phyloP scores from a whole-genome alignment of 2,329 filamentous ascomycete species.

The Didymella pinodella region DNA sequence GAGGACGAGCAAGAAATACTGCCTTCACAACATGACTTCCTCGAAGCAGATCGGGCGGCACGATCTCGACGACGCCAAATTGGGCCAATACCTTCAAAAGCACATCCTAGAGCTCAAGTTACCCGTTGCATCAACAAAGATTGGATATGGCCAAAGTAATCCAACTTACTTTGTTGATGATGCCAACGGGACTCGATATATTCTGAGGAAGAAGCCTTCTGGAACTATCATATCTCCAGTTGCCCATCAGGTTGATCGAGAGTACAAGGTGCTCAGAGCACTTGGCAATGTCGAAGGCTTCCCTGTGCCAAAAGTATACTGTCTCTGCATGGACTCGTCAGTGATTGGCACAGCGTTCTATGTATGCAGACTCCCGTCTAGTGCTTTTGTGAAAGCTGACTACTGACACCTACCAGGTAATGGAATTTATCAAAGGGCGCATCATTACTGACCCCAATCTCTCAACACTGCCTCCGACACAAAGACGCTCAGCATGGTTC shows the following conservation, averaged over 20 bases:
- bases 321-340: constrained; percentile 79
- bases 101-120: constrained; percentile 37
- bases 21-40: not conserved
- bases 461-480: constrained; percentile 69
- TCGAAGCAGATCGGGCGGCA: constrained; percentile 34
- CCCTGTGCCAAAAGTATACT: constrained; percentile 82
- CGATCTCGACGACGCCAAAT: constrained; percentile 41
- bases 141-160: constrained; percentile 96
- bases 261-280: constrained; percentile 87
- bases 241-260: constrained; percentile 93
- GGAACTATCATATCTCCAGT: constrained; percentile 90
- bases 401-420: constrained; percentile 61
- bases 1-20: not conserved
- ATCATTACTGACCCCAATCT: constrained; percentile 89
- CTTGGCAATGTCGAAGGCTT: constrained; percentile 76
- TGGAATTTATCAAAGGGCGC: constrained; percentile 91
- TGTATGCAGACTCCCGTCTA: constrained; percentile 27
- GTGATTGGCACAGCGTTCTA: constrained; percentile 93
- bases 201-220: constrained; percentile 94
- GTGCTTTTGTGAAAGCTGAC: not conserved
- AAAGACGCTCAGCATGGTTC: constrained; percentile 60
- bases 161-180: constrained; percentile 91
- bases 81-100: constrained; percentile 41
- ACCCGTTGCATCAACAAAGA: constrained; percentile 63
- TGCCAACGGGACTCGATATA: constrained; percentile 70